phyloP scores from a whole-genome alignment of 2,329 filamentous ascomycete genomes.

The Stagonosporopsis rhizophila region DNA sequence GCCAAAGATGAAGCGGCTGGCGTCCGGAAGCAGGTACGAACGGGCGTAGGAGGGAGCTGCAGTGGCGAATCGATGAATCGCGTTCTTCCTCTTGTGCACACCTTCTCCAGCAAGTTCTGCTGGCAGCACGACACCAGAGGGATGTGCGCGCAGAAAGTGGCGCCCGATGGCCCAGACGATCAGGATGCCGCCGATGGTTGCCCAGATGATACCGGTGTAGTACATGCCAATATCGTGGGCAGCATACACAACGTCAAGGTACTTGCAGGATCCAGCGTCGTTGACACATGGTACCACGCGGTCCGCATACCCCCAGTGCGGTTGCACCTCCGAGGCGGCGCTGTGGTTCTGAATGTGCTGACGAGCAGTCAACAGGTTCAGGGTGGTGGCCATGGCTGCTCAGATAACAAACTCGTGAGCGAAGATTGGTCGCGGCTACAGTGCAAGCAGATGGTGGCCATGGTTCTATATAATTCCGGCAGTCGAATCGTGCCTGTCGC shows the following conservation, averaged over 20 bases:
- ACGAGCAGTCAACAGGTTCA: conserved; percentile 28
- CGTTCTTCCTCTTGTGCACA: conserved; percentile 31
- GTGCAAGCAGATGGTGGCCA: not conserved
- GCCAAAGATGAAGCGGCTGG: conserved; percentile 66
- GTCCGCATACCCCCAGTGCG: conserved; percentile 65
- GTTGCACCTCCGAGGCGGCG: conserved; percentile 49
- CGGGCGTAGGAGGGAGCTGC: conserved; percentile 55
- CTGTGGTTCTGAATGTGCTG: conserved; percentile 50
- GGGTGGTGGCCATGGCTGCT: conserved; percentile 28
- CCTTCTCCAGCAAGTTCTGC: conserved; percentile 27
- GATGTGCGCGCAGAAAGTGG: conserved; percentile 36
- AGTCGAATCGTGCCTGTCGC: conserved; percentile 16
- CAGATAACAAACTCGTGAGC: conserved; percentile 18
- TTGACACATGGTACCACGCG: conserved; percentile 64
- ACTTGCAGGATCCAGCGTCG: conserved; percentile 64
- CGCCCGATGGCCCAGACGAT: conserved; percentile 53
- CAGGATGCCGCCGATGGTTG: conserved; percentile 58
- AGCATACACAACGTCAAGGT: conserved; percentile 63
- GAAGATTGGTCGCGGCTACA: conserved; percentile 19
- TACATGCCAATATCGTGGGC: conserved; percentile 63
- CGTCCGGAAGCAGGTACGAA: conserved; percentile 67
- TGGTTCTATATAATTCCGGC: conserved; percentile 24
- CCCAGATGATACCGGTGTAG: conserved; percentile 66
- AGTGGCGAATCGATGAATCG: conserved; percentile 35
- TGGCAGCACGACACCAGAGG: conserved; percentile 37